Base-by-base conservation (phyloP, 495 filamentous ascomycete genomes). In the Penicillium verhagenii region DNA sequence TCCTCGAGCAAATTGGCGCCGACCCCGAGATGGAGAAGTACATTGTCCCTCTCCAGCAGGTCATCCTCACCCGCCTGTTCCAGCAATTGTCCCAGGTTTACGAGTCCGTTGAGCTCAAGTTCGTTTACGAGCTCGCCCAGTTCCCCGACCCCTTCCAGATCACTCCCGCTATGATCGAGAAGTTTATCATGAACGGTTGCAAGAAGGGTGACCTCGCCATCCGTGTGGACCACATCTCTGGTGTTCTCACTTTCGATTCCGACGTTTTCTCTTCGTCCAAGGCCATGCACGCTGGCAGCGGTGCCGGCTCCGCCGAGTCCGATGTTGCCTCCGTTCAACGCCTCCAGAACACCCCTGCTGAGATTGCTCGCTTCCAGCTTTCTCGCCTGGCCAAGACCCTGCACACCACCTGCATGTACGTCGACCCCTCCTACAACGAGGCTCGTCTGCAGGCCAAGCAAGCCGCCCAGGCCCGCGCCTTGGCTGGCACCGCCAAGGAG, bases 171-270 rank as follows among this genome's bases (percentile, higher is more conserved):
- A 96, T 89, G 57, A 96, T 98, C 54, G 94, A 98, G 78, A 98
- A 98, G 77, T 98, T 98, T 82, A 97, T 98, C 81, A 98, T 98
- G 94, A 98, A 98, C 74, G 94, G 94, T 55, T 97, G 94, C 82
- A 98, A 98, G 84, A 98, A 98, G 81, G 94, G 94, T 26, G 95
- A 98, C 63, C 82, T 98, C 45, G 87, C 94, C 39, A 96, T 98
- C 66, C 92, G 94, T 53, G 89, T 98, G 65, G 89, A 97, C 64
- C 94, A 98, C 71, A 90, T 90, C 55, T 89, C 91, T 23, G 91
- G 95, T 48, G 86, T 96, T 44, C 84, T 98, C 46, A 97, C 91
- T 63, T 98, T 98, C 63, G 94, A 98, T 66, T 92, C 92, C 49
- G 94, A 98, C 70, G 90, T 97, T 54, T 97, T 98, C 79, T 96